These are phyloP conservation scores for Silene latifolia DNA, from an alignment of 148 eudicot species.

Conservation along the genomic window DNA sequence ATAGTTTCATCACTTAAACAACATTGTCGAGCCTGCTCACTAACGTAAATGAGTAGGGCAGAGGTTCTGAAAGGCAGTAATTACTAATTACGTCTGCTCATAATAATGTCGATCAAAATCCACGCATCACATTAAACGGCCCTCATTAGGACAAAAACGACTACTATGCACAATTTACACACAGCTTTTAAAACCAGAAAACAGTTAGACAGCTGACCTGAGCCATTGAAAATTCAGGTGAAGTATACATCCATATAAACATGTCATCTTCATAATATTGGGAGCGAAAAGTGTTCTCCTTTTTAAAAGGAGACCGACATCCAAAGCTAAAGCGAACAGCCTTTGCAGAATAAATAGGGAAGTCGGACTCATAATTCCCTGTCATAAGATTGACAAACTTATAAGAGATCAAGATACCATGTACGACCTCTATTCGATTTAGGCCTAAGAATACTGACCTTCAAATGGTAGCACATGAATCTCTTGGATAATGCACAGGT, in stretches of 20 bases:
- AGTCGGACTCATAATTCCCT: conserved; percentile 45
- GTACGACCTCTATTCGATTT: not conserved
- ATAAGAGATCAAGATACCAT: not conserved
- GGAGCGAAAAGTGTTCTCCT: conserved; percentile 17
- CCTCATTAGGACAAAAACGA: no score
- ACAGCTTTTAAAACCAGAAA: not conserved
- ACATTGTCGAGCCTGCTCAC: not conserved
- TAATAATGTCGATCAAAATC: no score
- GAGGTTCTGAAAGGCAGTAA: not conserved
- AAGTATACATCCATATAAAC: conserved; percentile 76
- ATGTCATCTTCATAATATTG: conserved; percentile 47
- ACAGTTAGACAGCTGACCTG: conserved; percentile 41
- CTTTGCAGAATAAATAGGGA: conserved; percentile 63
- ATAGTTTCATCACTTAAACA: not conserved
- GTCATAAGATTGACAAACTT: conserved; percentile 6
- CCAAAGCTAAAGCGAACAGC: conserved; percentile 63
- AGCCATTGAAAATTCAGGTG: conserved; percentile 54
- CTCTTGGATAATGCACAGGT: conserved; percentile 51
- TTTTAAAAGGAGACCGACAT: conserved; percentile 33
- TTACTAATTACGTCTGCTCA: no score
- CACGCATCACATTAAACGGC: no score
- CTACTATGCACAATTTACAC: no score
- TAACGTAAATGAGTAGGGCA: not conserved
- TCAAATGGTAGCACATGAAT: conserved; percentile 46
- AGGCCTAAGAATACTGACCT: conserved; percentile 31